A percentile compares a stretch with the other conserved stretches of the same genome.
Evolutionary conservation across 2,329 filamentous ascomycete genomes (phyloP).

Genomic region (Periconia sp.): DNA sequence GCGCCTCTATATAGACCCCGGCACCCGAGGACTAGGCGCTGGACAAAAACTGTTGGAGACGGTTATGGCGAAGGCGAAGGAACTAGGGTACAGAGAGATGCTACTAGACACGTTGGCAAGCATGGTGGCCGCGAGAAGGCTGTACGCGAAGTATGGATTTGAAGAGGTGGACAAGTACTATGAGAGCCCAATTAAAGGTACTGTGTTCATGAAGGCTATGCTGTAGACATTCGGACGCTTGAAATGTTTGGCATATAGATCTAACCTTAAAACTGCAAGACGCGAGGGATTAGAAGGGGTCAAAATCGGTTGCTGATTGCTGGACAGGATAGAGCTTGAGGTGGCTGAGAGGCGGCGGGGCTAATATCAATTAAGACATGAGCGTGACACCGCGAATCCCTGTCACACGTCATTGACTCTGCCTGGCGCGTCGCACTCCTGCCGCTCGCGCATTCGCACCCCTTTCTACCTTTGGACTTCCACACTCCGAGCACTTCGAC

Average conservation of each 20-base stretch:
- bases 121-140: conserved; percentile 57
- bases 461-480: not conserved
- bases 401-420: too few relatives aligned
- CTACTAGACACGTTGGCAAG: conserved; percentile 61
- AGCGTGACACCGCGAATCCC: too few relatives aligned
- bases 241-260: too few relatives aligned
- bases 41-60: conserved; percentile 56
- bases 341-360: too few relatives aligned
- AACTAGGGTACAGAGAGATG: conserved; percentile 59
- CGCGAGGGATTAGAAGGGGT: too few relatives aligned
- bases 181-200: conserved; percentile 60
- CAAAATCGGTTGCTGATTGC: too few relatives aligned
- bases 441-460: not conserved
- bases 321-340: too few relatives aligned
- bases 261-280: too few relatives aligned
- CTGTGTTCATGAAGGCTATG: conserved; percentile 57
- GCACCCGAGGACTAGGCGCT: conserved; percentile 56
- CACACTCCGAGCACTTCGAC: not conserved
- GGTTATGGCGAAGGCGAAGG: conserved; percentile 53
- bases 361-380: too few relatives aligned
- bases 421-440: conserved; percentile 5
- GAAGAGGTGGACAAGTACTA: conserved; percentile 60
- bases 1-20: conserved; percentile 59
- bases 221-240: conserved; percentile 23
- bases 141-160: conserved; percentile 62